A percentile compares a stretch with the other conserved stretches of the same genome.
These are phyloP conservation scores for Fusarium haematococcum DNA, from an alignment of 2,329 filamentous ascomycete genomes.

Conservation along the genomic window DNA sequence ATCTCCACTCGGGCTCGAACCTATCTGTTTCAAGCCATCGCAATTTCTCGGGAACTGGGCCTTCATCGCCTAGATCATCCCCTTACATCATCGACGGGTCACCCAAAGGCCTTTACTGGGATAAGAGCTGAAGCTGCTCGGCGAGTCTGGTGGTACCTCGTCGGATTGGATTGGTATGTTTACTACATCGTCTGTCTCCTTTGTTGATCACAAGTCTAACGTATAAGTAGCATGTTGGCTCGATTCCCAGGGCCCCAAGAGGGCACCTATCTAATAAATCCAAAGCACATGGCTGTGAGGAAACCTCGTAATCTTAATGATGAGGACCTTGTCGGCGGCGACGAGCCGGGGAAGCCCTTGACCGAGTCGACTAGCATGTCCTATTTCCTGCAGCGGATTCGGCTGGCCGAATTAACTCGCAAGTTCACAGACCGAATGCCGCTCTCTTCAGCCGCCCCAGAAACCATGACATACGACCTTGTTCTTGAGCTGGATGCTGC, in stretches of 20 bases:
- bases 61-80: constrained; percentile 56
- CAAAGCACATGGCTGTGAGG: constrained; percentile 53
- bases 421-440: constrained; percentile 49
- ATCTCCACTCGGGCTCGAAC: constrained; percentile 30
- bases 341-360: constrained; percentile 44
- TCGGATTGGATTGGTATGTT: constrained; percentile 54
- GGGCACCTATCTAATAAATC: constrained; percentile 52
- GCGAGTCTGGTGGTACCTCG: constrained; percentile 59
- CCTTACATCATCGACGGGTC: constrained; percentile 25
- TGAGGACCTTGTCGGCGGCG: constrained; percentile 48
- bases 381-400: constrained; percentile 53
- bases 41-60: constrained; percentile 43
- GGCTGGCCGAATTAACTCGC: constrained; percentile 53
- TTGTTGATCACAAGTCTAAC: constrained; percentile 11
- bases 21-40: constrained; percentile 31
- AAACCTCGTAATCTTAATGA: constrained; percentile 55
- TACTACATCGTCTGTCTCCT: not conserved
- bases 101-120: constrained; percentile 38
- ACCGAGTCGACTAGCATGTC: constrained; percentile 51
- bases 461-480: constrained; percentile 47
- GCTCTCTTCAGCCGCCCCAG: constrained; percentile 40
- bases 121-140: constrained; percentile 53
- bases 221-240: constrained; percentile 48
- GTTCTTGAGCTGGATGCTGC: constrained; percentile 50
- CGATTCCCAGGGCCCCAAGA: constrained; percentile 52